Evolutionary conservation across 768 basidiomycete genomes (phyloP), one percentile per base, ranked within the genome.

Genomic region (Nidularia sp.): DNA sequence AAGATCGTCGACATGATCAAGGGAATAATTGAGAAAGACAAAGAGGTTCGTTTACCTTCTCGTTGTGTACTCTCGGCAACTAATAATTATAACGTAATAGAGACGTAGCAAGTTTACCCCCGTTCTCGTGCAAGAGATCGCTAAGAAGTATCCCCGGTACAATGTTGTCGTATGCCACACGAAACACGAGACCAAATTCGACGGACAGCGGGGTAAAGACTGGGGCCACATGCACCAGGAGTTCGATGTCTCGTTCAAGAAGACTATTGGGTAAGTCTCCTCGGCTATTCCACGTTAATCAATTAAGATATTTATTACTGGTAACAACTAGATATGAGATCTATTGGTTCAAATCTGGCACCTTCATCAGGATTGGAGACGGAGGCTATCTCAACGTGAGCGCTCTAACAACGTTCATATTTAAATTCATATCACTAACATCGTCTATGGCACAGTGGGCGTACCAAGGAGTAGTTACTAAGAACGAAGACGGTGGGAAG

Each of bases 211-310:
- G 35, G 61, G 58, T 52, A 60, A 50, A 15, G 62, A 66, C 34
- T 65, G 62, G 62, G 60, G 48, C 46, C 63, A 65, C 45, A 48
- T 51, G 15, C 63, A 64, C 45, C 56, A 62, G 48, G 63, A 65
- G 42, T 57, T 65, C 50, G 53, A 55, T 15, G 52, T 58, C 47
- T 52, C 45, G n/a, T 32, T 61, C 12, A 52, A 52, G 8, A 39
- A 39, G 25, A 65, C 60, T 8, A 39, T 62, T 33, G 59, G 60
- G 56, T 58, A 18, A 47, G 49, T 35, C 18, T 18, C 18, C 18
- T 12, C 48, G 13, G 34, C 12, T 34, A 29, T 18, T 15, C 18
- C 7, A 34, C 18, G 18, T 18, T 15, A 5, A 49, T n/a, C 7
- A 13, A 5, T 7, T 9, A 8, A 39, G 15, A 3, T 34, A 13